A percentile compares a stretch with the other conserved stretches of the same genome.
phyloP scores from a whole-genome alignment of 306 rosid species.

The Lablab purpureus region DNA sequence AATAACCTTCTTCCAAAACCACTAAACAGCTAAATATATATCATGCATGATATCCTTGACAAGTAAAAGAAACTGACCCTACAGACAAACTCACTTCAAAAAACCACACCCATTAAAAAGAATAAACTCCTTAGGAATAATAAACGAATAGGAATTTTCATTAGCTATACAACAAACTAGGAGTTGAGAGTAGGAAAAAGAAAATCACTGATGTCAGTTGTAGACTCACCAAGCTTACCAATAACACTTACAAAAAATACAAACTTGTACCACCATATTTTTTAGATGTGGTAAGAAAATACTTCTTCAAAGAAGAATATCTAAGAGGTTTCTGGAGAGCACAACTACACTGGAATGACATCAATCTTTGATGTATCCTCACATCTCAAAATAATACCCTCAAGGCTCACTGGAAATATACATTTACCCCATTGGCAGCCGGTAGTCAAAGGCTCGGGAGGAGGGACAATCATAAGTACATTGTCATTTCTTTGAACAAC shows the following conservation, averaged over 20 bases:
- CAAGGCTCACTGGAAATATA: constrained; percentile 19
- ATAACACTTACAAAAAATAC: not conserved
- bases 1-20: not conserved
- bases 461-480: constrained; percentile 18
- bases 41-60: not conserved
- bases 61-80: not conserved
- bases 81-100: not conserved
- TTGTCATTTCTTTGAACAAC: constrained; percentile 10
- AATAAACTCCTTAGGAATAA: not conserved
- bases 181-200: constrained; percentile 18
- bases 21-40: not conserved
- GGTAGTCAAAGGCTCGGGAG: constrained; percentile 6
- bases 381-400: constrained; percentile 17
- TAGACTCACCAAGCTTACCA: constrained; percentile 1
- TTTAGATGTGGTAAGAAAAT: not conserved
- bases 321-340: not conserved
- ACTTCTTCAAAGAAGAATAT: constrained; percentile 1
- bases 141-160: not conserved
- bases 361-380: constrained; percentile 16
- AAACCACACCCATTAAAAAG: not conserved
- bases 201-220: not conserved
- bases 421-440: constrained; percentile 9
- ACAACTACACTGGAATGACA: constrained; percentile 3
- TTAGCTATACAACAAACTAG: constrained; percentile 10
- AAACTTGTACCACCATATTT: not conserved